These are phyloP conservation scores for Neurospora hispaniola DNA, from an alignment of 495 filamentous ascomycete genomes.

Conservation along the genomic window DNA sequence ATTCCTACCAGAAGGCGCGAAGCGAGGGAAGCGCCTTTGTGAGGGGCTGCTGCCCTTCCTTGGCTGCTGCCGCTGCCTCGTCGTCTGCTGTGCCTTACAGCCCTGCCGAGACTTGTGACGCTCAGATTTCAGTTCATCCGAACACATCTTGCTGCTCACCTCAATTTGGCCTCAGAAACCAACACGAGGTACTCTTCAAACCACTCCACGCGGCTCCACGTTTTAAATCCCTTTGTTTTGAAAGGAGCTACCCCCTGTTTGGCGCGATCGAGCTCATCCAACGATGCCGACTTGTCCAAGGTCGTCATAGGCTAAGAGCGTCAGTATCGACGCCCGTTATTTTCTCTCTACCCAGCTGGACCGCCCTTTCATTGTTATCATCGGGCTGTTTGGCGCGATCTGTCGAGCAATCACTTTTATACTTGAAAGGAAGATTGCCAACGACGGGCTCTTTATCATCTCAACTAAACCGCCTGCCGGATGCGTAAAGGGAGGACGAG, in stretches of 20 bases:
- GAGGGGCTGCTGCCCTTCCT: not conserved
- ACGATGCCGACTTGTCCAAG: not conserved
- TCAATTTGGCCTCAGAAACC: not conserved
- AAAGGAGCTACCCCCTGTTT: not conserved
- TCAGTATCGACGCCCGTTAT: not conserved
- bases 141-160: not conserved
- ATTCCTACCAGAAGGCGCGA: not conserved
- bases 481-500: not conserved
- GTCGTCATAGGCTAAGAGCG: not conserved
- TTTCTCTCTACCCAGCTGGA: not conserved
- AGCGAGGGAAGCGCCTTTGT: not conserved
- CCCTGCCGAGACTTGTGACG: not conserved
- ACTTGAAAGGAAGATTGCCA: not conserved
- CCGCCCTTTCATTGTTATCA: not conserved
- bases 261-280: not conserved
- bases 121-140: not conserved
- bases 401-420: not conserved
- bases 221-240: not conserved
- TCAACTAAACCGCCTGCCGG: not conserved
- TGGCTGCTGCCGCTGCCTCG: not conserved
- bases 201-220: not conserved
- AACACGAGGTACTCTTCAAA: not conserved
- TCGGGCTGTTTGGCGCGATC: not conserved
- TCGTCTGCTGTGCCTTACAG: not conserved
- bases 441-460: not conserved